Conservation (phyloP, 108 stramenopile genomes). For the Aurantiochytrium sp. region DNA sequence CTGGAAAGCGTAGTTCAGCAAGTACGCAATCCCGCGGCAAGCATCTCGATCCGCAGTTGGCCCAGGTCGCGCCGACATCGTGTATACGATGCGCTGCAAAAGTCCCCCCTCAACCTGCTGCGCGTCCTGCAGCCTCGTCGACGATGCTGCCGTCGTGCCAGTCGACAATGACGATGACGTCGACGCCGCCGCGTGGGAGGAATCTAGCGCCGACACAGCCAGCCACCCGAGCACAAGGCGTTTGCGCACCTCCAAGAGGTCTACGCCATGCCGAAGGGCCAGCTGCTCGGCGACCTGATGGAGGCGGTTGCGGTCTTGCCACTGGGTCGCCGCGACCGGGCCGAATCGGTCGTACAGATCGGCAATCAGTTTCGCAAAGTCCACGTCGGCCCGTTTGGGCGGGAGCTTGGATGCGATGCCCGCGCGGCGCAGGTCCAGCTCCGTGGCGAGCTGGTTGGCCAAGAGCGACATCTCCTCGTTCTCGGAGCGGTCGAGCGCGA, state of each 20-base stretch:
- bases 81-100: background rate
- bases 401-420: background rate
- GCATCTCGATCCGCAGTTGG: background rate
- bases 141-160: background rate
- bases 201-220: too few relatives aligned
- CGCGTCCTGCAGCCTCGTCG: background rate
- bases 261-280: background rate
- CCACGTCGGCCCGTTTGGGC: background rate
- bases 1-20: background rate
- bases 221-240: background rate
- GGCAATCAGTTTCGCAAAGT: background rate
- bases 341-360: slow-evolving; percentile 21
- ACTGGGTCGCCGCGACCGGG: background rate
- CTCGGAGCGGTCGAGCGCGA: background rate
- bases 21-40: background rate
- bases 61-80: background rate
- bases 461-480: background rate
- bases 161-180: background rate
- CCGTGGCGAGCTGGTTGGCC: background rate
- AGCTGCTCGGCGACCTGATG: background rate
- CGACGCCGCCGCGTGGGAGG: too few relatives aligned
- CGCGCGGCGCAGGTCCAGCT: background rate
- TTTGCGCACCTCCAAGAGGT: background rate
- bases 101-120: background rate
- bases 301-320: background rate